A percentile compares a stretch with the other conserved stretches of the same genome.
Conservation (phyloP, 2,329 filamentous ascomycete genomes). For the Sclerotinia sclerotiorum region DNA sequence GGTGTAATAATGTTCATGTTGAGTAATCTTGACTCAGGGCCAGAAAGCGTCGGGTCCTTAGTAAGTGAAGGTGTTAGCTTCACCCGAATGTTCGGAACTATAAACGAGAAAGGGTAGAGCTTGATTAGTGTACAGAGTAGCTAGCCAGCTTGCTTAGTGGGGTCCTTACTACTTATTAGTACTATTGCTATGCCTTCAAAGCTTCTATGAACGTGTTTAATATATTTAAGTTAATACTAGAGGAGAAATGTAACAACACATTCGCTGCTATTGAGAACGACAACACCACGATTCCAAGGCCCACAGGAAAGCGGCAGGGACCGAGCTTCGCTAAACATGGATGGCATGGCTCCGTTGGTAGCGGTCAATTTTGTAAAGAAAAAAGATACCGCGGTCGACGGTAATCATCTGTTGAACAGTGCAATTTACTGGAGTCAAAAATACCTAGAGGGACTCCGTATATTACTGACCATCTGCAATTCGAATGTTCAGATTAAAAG, state of each 20-base stretch:
- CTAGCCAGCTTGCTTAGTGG: no score
- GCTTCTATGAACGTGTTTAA: not conserved
- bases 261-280: not conserved
- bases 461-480: not conserved
- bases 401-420: not conserved
- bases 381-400: conserved; percentile 14
- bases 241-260: not conserved
- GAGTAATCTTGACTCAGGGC: not conserved
- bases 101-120: not conserved
- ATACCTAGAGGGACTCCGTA: not conserved
- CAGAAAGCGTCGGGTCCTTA: not conserved
- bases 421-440: not conserved
- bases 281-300: not conserved
- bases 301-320: conserved; percentile 7
- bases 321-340: not conserved
- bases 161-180: not conserved
- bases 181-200: not conserved
- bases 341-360: conserved; percentile 1
- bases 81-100: not conserved
- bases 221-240: not conserved
- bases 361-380: conserved; percentile 3
- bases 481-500: conserved; percentile 1
- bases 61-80: not conserved
- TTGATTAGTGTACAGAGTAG: no score
- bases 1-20: not conserved